Conservation (phyloP, 2,329 filamentous ascomycete genomes). For the Paecilomyces formosus region DNA sequence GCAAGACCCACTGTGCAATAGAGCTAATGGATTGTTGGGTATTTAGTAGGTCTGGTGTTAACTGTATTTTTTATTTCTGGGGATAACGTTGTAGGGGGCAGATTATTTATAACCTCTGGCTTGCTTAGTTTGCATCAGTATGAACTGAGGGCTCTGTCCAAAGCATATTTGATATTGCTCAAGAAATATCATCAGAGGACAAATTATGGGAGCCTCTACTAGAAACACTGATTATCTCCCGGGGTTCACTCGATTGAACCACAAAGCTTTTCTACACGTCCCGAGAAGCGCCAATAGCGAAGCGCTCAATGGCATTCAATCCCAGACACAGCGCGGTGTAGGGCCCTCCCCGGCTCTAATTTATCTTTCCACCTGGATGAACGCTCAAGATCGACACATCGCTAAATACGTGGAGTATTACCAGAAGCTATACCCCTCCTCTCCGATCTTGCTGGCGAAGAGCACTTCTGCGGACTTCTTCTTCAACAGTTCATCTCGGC, state of each 20-base stretch:
- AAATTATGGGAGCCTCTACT: not conserved
- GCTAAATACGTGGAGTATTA: not conserved
- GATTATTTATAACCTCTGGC: too few relatives aligned
- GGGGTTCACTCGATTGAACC: not conserved
- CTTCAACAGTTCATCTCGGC: not conserved
- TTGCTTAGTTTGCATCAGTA: too few relatives aligned
- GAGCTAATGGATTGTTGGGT: not conserved
- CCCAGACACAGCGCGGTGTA: not conserved
- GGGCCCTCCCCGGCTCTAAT: not conserved
- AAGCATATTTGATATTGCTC: too few relatives aligned
- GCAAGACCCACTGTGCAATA: not conserved
- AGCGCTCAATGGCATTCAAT: not conserved
- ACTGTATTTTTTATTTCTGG: too few relatives aligned
- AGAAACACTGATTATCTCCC: not conserved
- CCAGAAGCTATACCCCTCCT: not conserved
- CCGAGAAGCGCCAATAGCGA: not conserved
- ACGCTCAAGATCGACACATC: not conserved
- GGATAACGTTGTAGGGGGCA: too few relatives aligned
- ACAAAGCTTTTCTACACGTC: not conserved
- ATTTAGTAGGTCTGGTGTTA: too few relatives aligned
- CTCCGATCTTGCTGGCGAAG: not conserved
- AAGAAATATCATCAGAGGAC: not conserved
- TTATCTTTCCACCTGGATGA: not conserved
- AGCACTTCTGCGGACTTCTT: not conserved
- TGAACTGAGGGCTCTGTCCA: too few relatives aligned